Base-by-base conservation (phyloP, 2,329 filamentous ascomycete genomes). In the Calonectria henricotiae region DNA sequence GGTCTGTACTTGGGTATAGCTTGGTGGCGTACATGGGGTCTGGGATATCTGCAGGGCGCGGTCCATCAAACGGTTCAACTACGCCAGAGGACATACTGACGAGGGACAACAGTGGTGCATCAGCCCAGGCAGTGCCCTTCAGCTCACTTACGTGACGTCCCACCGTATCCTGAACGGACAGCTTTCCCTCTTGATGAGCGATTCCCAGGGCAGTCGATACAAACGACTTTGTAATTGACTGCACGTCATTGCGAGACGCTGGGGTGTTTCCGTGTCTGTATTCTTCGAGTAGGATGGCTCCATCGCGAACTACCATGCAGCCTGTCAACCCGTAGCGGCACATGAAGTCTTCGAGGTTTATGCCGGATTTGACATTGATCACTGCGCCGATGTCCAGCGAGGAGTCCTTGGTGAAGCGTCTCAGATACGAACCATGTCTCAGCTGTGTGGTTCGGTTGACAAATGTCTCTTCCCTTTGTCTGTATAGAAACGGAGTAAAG, bases 181-280 rank as follows among this genome's bases (percentile, higher is more conserved):
- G 13, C 7, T 37, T 58, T 8, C 32, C 35, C 13, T 58, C 32
- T 39, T 39, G 32, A 3, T 58, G 32, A 11, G 51, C 51, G 13
- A 58, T 58, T 8, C n/a, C 51, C 20, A 58, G 35, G 1, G 51
- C 51, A 15, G 51, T 58, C 1, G 51, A 9, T 8, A 58, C 32
- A 27, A 58, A 35, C 11, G 51, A 58, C 11, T 58, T 58, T 15
- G 51, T 58, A 20, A 58, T 58, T 39, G 51, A 58, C 35, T 58
- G 51, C 4, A 58, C 32, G 6, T 58, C 51, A 12, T 58, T 58
- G 32, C 51, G 51, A 58, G 51, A 58, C 3, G 51, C 51, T 25
- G 51, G 51, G 5, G 51, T 58, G 51, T 58, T 58, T 25, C 51
- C 51, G 20, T 58, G 51, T 3, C 51, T 25, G 32, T 58, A 58